Conservation (phyloP, 2,329 filamentous ascomycete genomes). For the Dactylellina drechsleri region DNA sequence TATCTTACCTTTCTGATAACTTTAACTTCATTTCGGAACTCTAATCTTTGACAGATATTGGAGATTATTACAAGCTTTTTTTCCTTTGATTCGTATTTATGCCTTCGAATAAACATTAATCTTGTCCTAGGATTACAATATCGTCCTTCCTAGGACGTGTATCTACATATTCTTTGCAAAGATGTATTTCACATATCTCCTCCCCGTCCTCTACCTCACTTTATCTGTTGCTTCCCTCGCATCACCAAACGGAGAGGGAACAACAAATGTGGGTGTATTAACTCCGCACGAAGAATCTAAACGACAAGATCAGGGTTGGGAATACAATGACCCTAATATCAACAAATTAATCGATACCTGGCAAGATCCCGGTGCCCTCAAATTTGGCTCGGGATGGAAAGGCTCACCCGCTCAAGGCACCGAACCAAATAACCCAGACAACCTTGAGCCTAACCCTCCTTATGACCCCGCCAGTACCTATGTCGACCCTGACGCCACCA, state of each 20-base stretch:
- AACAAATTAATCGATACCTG: neutral
- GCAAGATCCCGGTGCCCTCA: neutral
- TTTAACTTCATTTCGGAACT: neutral
- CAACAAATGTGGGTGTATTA: slow-evolving; percentile 11
- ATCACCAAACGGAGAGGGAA: neutral
- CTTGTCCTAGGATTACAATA: neutral
- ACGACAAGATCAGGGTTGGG: slow-evolving; percentile 4
- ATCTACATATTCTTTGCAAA: neutral
- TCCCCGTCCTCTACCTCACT: slow-evolving; percentile 24
- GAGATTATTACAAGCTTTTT: neutral
- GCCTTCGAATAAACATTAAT: neutral
- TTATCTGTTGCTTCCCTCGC: slow-evolving; percentile 17
- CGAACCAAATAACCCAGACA: neutral
- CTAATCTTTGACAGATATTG: slow-evolving; percentile 33
- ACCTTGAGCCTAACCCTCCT: neutral
- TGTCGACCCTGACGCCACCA: neutral
- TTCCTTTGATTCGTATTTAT: slow-evolving; percentile 1
- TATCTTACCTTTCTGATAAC: neutral
- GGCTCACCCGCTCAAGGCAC: neutral
- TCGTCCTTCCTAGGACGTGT: slow-evolving; percentile 2
- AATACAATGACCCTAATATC: neutral
- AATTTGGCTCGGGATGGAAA: too few relatives aligned
- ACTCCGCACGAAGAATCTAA: slow-evolving; percentile 1
- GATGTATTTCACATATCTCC: slow-evolving; percentile 19
- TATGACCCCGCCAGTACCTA: neutral